phyloP scores from a whole-genome alignment of 2,329 filamentous ascomycete genomes.

The Beauveria brongniartii region DNA sequence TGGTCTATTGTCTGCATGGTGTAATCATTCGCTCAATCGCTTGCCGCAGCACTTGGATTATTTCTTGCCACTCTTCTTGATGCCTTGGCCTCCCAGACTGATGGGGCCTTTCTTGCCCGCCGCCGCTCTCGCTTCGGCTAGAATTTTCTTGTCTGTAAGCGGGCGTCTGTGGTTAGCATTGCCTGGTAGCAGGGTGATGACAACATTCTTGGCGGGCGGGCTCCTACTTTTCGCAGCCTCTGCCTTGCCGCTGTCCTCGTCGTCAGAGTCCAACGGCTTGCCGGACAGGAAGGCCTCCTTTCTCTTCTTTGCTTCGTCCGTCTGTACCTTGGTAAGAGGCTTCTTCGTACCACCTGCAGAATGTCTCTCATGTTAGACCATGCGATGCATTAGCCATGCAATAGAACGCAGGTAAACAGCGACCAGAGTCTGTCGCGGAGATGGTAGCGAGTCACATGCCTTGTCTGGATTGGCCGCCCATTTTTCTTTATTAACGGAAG shows the following conservation, averaged over 20 bases:
- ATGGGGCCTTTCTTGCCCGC: constrained; percentile 83
- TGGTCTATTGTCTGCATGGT: not conserved
- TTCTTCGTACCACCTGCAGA: not conserved
- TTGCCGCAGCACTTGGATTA: constrained; percentile 32
- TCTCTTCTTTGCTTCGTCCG: not conserved
- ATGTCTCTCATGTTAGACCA: not conserved
- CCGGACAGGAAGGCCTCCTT: not conserved
- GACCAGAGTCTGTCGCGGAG: not conserved
- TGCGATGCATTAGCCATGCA: constrained; percentile 5
- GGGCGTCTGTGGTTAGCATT: not conserved
- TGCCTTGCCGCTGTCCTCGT: constrained; percentile 78
- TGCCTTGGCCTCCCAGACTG: constrained; percentile 76
- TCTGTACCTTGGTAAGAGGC: not conserved
- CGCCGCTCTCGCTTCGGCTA: constrained; percentile 75
- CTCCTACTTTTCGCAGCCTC: constrained; percentile 65
- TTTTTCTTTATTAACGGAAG: constrained; percentile 27
- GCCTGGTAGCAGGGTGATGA: not conserved
- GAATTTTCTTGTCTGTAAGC: constrained; percentile 33
- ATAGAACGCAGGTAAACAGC: not conserved
- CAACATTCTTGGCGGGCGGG: not conserved
- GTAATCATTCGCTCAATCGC: not conserved
- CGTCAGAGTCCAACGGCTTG: constrained; percentile 59
- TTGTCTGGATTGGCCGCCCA: constrained; percentile 60
- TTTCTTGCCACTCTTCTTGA: constrained; percentile 99
- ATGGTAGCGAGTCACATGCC: constrained; percentile 33